These are phyloP conservation scores for Trichothecium sympodiale DNA, from an alignment of 2,329 filamentous ascomycete genomes.

Conservation along the genomic window DNA sequence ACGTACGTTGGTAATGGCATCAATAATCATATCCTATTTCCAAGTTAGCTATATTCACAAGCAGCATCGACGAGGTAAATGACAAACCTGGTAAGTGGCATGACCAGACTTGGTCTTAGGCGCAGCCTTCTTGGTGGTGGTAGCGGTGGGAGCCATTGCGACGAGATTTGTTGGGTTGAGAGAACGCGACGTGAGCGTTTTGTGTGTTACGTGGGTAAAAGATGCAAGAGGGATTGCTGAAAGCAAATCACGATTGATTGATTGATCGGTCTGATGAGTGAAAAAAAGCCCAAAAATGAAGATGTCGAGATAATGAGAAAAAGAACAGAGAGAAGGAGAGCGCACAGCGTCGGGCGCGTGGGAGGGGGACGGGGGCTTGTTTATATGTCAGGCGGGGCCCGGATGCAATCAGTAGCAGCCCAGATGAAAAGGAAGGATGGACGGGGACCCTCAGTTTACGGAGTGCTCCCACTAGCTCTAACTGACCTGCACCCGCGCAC, in stretches of 20 bases:
- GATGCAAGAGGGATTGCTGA: conserved; percentile 13
- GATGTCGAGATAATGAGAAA: conserved; percentile 4
- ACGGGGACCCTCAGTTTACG: neutral
- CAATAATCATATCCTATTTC: conserved; percentile 49
- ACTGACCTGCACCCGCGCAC: too few relatives aligned
- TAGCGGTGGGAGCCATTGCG: conserved; percentile 38
- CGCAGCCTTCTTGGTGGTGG: conserved; percentile 39
- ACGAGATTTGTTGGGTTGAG: conserved; percentile 13
- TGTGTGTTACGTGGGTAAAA: conserved; percentile 8
- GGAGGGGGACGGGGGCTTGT: conserved; percentile 36
- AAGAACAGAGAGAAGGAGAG: conserved; percentile 23
- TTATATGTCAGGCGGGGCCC: conserved; percentile 50
- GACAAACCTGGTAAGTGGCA: conserved; percentile 48
- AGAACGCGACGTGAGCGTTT: neutral
- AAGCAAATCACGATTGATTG: conserved; percentile 10
- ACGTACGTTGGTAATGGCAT: conserved; percentile 51
- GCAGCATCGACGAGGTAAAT: conserved; percentile 2
- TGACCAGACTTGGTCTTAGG: conserved; percentile 40
- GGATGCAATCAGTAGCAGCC: conserved; percentile 42
- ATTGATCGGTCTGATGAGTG: conserved; percentile 14
- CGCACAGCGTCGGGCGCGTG: conserved; percentile 38
- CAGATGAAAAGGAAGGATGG: too few relatives aligned
- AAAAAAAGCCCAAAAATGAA: conserved; percentile 8
- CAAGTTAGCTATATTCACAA: conserved; percentile 19
- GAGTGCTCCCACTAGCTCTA: neutral